Conservation (phyloP, 1,139 yeast species). For the Pichia sp. region DNA sequence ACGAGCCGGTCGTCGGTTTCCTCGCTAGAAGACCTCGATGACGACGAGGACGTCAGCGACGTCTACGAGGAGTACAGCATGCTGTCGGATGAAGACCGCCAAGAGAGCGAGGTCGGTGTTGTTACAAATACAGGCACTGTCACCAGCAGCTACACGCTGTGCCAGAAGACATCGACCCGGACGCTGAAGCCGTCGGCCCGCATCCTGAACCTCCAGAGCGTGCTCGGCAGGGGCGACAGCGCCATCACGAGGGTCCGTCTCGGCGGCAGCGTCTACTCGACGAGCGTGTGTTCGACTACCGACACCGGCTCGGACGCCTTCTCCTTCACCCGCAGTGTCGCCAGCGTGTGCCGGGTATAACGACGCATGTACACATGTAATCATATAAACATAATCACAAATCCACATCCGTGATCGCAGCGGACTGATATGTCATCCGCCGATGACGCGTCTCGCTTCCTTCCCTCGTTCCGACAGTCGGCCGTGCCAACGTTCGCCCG, state of each 20-base stretch:
- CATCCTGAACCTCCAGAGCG: slow-evolving; percentile 9
- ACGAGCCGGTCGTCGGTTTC: slow-evolving; percentile 5
- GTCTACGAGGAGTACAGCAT: slow-evolving; percentile 15
- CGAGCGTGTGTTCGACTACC: not conserved
- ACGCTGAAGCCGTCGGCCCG: slow-evolving; percentile 10
- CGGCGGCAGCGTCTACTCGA: not conserved
- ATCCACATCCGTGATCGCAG: too few species aligned
- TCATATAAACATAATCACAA: too few species aligned
- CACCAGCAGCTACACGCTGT: not conserved
- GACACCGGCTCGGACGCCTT: not conserved
- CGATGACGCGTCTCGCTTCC: too few species aligned
- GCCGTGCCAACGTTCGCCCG: too few species aligned
- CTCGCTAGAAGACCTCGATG: slow-evolving; percentile 19
- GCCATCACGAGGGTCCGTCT: not conserved
- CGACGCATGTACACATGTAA: not conserved
- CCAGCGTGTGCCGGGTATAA: slow-evolving; percentile 4
- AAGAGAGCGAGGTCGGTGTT: not conserved
- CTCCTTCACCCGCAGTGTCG: slow-evolving; percentile 2
- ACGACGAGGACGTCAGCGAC: slow-evolving; percentile 16
- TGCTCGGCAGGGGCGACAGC: slow-evolving; percentile 4
- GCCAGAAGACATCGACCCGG: not conserved
- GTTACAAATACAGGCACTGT: not conserved
- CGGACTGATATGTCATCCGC: too few species aligned
- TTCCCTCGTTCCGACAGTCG: too few species aligned
- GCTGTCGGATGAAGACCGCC: slow-evolving; percentile 8